phyloP scores from a whole-genome alignment of 1,284 basidiomycete species.

The Cryptococcus depauperatus region DNA sequence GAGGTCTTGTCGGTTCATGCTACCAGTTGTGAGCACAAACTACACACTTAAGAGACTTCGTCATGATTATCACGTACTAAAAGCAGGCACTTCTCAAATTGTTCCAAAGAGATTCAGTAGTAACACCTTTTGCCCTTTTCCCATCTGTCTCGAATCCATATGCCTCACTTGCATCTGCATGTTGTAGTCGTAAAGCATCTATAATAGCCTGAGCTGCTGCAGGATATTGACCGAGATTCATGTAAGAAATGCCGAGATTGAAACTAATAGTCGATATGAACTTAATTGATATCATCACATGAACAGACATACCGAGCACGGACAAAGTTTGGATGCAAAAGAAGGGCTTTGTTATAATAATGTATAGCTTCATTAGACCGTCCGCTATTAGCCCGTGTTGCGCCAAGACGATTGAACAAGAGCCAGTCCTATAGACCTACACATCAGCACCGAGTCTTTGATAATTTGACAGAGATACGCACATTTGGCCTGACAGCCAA shows the following conservation, averaged over 20 bases:
- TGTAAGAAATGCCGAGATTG: constrained; percentile 83
- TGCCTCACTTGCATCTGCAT: constrained; percentile 58
- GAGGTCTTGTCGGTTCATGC: constrained; percentile 61
- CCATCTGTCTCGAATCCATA: constrained; percentile 48
- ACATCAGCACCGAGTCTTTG: constrained; percentile 1
- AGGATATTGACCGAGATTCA: constrained; percentile 75
- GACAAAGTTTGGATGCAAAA: constrained; percentile 86
- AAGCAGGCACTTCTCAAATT: constrained; percentile 70
- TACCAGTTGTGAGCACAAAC: constrained; percentile 7
- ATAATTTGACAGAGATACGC: constrained; percentile 35
- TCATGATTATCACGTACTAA: constrained; percentile 44
- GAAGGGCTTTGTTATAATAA: constrained; percentile 83
- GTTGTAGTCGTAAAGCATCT: constrained; percentile 76
- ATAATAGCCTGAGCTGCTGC: constrained; percentile 77
- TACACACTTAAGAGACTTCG: not conserved
- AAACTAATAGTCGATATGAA: constrained; percentile 50
- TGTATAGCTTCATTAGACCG: constrained; percentile 71
- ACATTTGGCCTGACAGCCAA: constrained; percentile 80
- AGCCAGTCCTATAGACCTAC: constrained; percentile 67
- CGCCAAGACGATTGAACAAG: constrained; percentile 91
- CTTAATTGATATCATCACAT: not conserved
- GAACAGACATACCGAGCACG: constrained; percentile 60
- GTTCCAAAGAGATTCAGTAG: constrained; percentile 71
- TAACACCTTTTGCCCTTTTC: constrained; percentile 55
- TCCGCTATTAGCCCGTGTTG: constrained; percentile 90